These are phyloP conservation scores for Aspergillus latus DNA, from an alignment of 2,329 filamentous ascomycete genomes.

Conservation along the genomic window DNA sequence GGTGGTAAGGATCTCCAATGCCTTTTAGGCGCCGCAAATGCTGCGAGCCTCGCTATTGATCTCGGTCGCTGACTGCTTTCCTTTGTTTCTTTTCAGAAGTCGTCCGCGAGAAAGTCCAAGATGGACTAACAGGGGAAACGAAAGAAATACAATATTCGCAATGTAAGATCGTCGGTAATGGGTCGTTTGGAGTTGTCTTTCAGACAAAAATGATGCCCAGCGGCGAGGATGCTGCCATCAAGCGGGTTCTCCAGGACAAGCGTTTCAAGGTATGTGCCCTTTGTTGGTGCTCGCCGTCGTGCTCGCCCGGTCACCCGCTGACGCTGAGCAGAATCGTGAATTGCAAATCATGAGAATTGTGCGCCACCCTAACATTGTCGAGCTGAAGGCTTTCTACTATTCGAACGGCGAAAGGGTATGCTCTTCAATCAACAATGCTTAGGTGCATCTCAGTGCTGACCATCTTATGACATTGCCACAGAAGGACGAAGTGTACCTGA, in stretches of 20 bases:
- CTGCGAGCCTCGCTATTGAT: slow-evolving; percentile 13
- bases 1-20: slow-evolving; percentile 68
- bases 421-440: slow-evolving; percentile 5
- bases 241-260: slow-evolving; percentile 98
- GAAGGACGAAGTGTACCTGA: slow-evolving; percentile 99
- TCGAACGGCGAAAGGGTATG: slow-evolving; percentile 95
- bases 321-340: slow-evolving; percentile 77
- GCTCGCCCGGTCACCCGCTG: slow-evolving; percentile 24
- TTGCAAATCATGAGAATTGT: slow-evolving; percentile 99
- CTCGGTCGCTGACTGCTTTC: slow-evolving; percentile 18
- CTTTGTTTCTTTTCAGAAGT: slow-evolving; percentile 64
- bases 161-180: slow-evolving; percentile 99
- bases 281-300: background rate
- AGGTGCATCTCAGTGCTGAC: slow-evolving; percentile 11
- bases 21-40: slow-evolving; percentile 21
- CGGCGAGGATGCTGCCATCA: slow-evolving; percentile 97
- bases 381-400: slow-evolving; percentile 99
- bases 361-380: slow-evolving; percentile 96
- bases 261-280: slow-evolving; percentile 80
- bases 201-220: slow-evolving; percentile 98
- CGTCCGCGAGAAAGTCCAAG: slow-evolving; percentile 97
- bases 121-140: slow-evolving; percentile 94
- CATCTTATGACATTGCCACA: slow-evolving; percentile 36
- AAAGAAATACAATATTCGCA: slow-evolving; percentile 97
- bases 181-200: slow-evolving; percentile 97